Evolutionary conservation across 2,329 filamentous ascomycete genomes (phyloP), one percentile per base, ranked within the genome.

Genomic region (Ophiostoma sp.): DNA sequence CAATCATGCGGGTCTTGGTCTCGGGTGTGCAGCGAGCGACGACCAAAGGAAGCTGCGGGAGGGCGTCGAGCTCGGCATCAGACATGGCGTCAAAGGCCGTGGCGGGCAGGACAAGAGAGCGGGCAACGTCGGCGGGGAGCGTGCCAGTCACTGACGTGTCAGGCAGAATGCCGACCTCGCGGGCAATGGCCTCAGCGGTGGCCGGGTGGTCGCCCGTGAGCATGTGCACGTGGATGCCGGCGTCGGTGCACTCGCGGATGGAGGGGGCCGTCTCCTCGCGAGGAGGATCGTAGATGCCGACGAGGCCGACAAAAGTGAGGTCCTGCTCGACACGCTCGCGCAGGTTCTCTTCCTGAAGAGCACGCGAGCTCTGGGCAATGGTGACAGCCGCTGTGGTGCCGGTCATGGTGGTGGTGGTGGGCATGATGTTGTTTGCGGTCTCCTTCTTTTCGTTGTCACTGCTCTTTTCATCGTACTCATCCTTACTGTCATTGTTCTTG

Each of bases 1-100:
- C 93, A 70, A 97, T 95, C 93, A 97, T 97, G 74, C 93, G 90
- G 4, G 94, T 93, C 83, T 97, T 97, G 52, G 94, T 97, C 74
- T 92, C 89, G 0, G 94, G 94, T 0, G 93, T 92, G 79, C 93
- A 97, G 50, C 94, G 91, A 50, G 94, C 93, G 74, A 97, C 91
- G 9, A 97, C 94, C 0, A 95, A 85, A 2, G 93, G 93, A 1
- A 97, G 84, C 55, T 93, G 89, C 4, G 91, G 90, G 19, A 97
- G 84, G 0, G 86, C 85, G 76, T 97, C 93, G 72, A 97, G 92
- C 80, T 96, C 88, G 0, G 85, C 88, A 64, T 96, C 92, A 0
- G 88, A 88, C 76, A 97, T 85, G 75, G 89, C 90, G 80, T 97
- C 94, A 77, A 97, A 95, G 76, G 94, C 89, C 39, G 89, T 88